Conservation (phyloP, 495 filamentous ascomycete genomes). For the Immersiella caudata region DNA sequence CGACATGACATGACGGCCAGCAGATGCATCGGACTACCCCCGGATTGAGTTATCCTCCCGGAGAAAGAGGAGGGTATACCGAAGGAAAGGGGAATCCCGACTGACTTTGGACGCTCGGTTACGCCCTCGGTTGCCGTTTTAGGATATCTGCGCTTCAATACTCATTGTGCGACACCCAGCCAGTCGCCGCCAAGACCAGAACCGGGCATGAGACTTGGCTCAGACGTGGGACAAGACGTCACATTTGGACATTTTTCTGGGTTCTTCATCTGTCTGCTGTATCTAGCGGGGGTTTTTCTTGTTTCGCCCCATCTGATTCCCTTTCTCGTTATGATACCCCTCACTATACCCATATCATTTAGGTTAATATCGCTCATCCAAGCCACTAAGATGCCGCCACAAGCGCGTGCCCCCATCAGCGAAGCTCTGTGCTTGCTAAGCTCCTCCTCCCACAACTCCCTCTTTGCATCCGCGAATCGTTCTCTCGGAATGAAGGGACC, state of each 20-base stretch:
- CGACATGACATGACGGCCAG: conserved; percentile 15
- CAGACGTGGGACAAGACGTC: not conserved
- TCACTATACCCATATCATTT: conserved; percentile 11
- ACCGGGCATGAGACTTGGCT: not conserved
- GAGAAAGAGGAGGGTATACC: not conserved
- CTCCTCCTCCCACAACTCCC: not conserved
- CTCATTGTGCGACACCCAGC: not conserved
- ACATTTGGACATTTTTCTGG: not conserved
- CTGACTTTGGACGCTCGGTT: not conserved
- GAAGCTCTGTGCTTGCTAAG: not conserved
- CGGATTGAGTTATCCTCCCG: not conserved
- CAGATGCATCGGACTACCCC: not conserved
- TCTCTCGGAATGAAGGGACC: not conserved
- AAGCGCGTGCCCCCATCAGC: not conserved
- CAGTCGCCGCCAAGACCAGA: not conserved
- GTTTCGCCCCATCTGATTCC: not conserved
- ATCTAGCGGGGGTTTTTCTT: conserved; percentile 4
- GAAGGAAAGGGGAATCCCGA: not conserved
- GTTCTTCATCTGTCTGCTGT: not conserved
- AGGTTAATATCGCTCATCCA: conserved; percentile 8
- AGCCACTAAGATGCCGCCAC: conserved; percentile 1
- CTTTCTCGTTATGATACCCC: conserved; percentile 16
- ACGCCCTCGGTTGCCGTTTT: conserved; percentile 3
- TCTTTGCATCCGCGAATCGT: conserved; percentile 1
- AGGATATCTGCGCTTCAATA: not conserved